Evolutionary conservation across 2,329 filamentous ascomycete species (phyloP).

Genomic region (Trichoderma arundinaceum): DNA sequence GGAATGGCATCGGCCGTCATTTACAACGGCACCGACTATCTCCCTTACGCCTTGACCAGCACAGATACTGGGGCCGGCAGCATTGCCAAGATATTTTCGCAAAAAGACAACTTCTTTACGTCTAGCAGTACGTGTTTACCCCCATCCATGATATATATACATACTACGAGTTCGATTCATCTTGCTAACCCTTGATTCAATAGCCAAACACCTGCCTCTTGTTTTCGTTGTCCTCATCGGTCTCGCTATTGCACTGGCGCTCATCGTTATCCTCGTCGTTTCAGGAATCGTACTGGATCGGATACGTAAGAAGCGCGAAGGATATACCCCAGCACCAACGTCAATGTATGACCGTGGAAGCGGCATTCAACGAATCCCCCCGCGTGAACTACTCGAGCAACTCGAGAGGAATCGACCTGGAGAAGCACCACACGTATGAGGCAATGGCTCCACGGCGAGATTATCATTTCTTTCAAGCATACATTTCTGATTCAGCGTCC

Average conservation of each 20-base stretch:
- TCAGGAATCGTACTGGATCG: conserved; percentile 77
- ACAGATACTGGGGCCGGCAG: conserved; percentile 70
- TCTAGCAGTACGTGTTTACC: conserved; percentile 59
- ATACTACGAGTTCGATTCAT: too few species aligned
- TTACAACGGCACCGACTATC: conserved; percentile 80
- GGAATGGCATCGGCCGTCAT: conserved; percentile 85
- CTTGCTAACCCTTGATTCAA: background rate
- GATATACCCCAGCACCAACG: conserved; percentile 78
- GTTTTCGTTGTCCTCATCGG: conserved; percentile 82
- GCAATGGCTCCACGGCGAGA: background rate
- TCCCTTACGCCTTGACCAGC: conserved; percentile 78
- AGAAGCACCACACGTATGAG: conserved; percentile 57
- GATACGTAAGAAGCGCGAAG: conserved; percentile 75
- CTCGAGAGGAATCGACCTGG: conserved; percentile 56
- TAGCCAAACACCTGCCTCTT: conserved; percentile 62
- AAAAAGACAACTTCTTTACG: conserved; percentile 78
- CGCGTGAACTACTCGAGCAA: conserved; percentile 63
- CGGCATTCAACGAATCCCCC: conserved; percentile 65
- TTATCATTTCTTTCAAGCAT: conserved; percentile 39
- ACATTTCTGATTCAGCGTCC: conserved; percentile 39
- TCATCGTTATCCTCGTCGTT: conserved; percentile 79
- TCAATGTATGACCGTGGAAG: conserved; percentile 65
- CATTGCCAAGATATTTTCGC: conserved; percentile 81
- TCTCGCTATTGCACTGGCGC: conserved; percentile 75
- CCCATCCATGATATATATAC: too few species aligned